Conservation (phyloP, 345 rosid genomes). For the Aquilaria malaccensis region DNA sequence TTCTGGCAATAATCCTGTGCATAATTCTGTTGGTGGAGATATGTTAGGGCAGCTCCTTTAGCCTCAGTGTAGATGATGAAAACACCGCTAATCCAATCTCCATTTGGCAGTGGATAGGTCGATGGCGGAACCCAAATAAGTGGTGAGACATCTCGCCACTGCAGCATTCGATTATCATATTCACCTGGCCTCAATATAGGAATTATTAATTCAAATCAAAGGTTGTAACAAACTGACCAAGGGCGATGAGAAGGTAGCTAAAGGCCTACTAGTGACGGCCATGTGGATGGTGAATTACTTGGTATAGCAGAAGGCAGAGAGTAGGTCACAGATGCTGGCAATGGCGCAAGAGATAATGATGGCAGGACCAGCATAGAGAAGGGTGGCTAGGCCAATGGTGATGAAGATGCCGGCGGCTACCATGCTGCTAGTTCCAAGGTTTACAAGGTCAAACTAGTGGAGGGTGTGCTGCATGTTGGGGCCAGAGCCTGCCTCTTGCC, state of each 20-base stretch:
- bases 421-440: slow-evolving; percentile 92
- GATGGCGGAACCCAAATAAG: slow-evolving; percentile 62
- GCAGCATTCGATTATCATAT: slow-evolving; percentile 90
- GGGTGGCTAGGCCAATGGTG: slow-evolving; percentile 66
- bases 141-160: slow-evolving; percentile 67
- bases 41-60: no score
- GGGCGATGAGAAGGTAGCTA: slow-evolving; percentile 82
- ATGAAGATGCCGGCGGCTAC: slow-evolving; percentile 94
- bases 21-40: no score
- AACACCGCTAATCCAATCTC: slow-evolving; percentile 23
- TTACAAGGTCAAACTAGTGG: slow-evolving; percentile 79
- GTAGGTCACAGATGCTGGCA: slow-evolving; percentile 89
- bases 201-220: not conserved
- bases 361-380: slow-evolving; percentile 61
- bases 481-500: slow-evolving; percentile 41
- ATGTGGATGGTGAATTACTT: slow-evolving; percentile 82
- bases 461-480: slow-evolving; percentile 61
- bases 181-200: slow-evolving; percentile 38
- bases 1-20: no score
- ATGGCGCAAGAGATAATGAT: slow-evolving; percentile 79
- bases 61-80: no score
- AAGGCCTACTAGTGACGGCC: slow-evolving; percentile 99
- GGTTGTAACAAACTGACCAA: slow-evolving; percentile 31
- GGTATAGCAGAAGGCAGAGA: slow-evolving; percentile 94
- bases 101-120: slow-evolving; percentile 64